phyloP scores from a whole-genome alignment of 192 early-diverging fungal genomes.

The Gryganskiella cystojenkinii region DNA sequence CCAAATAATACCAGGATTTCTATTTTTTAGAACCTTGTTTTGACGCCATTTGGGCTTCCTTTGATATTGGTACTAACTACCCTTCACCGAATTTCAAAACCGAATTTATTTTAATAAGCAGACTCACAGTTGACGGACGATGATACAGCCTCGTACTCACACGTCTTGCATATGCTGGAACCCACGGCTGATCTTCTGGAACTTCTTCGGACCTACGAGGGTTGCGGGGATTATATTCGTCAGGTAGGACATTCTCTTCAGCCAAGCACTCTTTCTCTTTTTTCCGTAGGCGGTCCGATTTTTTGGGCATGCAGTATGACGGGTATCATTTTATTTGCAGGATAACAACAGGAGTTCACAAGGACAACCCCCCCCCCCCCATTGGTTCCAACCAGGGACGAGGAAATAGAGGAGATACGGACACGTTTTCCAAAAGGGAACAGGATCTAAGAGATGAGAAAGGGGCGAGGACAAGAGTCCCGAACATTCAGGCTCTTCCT shows the following conservation, averaged over 20 bases:
- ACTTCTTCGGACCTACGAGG: slow-evolving; percentile 66
- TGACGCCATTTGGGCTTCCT: neutral
- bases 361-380: no score
- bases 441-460: no score
- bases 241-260: slow-evolving; percentile 45
- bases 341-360: no score
- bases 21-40: neutral
- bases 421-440: no score
- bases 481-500: no score
- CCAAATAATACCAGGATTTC: neutral
- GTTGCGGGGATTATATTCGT: slow-evolving; percentile 79
- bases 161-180: slow-evolving; percentile 64
- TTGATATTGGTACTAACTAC: neutral
- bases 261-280: neutral
- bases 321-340: no score
- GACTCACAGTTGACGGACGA: slow-evolving; percentile 66
- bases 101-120: slow-evolving; percentile 11
- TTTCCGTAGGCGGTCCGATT: neutral
- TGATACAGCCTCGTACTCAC: slow-evolving; percentile 67
- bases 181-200: slow-evolving; percentile 66
- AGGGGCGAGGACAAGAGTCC: no score
- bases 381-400: no score
- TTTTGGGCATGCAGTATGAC: no score
- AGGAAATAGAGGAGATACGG: no score
- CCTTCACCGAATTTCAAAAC: no score